Percentiles rank a stretch among this genome's conserved stretches.
These are phyloP conservation scores for Xylaria telfairii DNA, from an alignment of 495 filamentous ascomycete species.

Conservation along the genomic window DNA sequence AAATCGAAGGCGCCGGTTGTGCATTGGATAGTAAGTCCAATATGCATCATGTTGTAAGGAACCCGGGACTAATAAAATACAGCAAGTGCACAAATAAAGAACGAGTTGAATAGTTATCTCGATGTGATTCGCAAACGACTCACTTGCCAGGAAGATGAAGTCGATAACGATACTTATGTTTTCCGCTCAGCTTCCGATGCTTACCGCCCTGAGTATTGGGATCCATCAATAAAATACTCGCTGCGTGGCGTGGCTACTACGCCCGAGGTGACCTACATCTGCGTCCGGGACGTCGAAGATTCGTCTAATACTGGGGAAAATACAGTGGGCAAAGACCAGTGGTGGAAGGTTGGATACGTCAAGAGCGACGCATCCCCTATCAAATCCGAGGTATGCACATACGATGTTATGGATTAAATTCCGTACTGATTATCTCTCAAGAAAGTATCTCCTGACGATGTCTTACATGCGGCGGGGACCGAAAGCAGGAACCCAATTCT, in stretches of 20 bases:
- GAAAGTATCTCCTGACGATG: slow-evolving; percentile 41
- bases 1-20: slow-evolving; percentile 24
- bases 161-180: slow-evolving; percentile 33
- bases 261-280: slow-evolving; percentile 45
- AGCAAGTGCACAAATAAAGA: slow-evolving; percentile 34
- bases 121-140: slow-evolving; percentile 39
- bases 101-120: slow-evolving; percentile 26
- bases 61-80: slow-evolving; percentile 1
- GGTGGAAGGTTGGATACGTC: slow-evolving; percentile 50
- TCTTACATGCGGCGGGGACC: slow-evolving; percentile 42
- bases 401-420: background rate
- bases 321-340: slow-evolving; percentile 40
- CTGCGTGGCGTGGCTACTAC: slow-evolving; percentile 50
- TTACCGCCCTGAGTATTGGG: slow-evolving; percentile 43
- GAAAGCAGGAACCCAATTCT: slow-evolving; percentile 43
- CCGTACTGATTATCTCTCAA: slow-evolving; percentile 29
- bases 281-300: slow-evolving; percentile 36
- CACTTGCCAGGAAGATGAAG: slow-evolving; percentile 41
- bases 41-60: background rate
- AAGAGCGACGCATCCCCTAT: slow-evolving; percentile 35
- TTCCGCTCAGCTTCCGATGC: slow-evolving; percentile 32
- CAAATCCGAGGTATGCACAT: slow-evolving; percentile 42
- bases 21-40: slow-evolving; percentile 29
- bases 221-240: slow-evolving; percentile 44
- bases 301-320: slow-evolving; percentile 30